Evolutionary conservation across 208 protist species (phyloP), one percentile per base, ranked within the genome.

Genomic region (Leishmania lainsoni): DNA sequence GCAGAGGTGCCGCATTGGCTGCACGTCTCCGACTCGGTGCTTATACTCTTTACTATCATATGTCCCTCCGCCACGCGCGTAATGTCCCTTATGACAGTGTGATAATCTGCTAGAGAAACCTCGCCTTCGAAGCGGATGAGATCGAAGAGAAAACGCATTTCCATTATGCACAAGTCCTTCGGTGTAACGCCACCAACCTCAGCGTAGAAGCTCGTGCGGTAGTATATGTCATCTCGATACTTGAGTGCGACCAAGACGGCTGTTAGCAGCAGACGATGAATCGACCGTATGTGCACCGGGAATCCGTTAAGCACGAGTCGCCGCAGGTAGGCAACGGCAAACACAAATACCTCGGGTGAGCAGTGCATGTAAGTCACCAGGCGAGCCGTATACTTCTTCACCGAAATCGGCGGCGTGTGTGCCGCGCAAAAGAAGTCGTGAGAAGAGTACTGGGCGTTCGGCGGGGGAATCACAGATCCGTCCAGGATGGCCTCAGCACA

Each of bases 121-220:
- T 90, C 87, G 35, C 86, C 78, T 29, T 85, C 69, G 75, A 93
- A 94, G 72, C 83, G 86, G 76, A 94, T 87, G 16, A 94, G 65
- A 61, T 91, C 87, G 22, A 70, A 76, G 22, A 98, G 85, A 72
- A 98, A 96, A 35, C 89, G 87, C 22, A 97, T 65, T 78, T 98
- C 96, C 85, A 98, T 88, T 26, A 65, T 74, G 85, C 96, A 93
- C 42, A 98, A 68, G 81, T 98, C 93, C 45, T 83, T 68, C 1
- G 70, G 17, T n/a, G 80, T 86, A 16, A 98, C 83, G 14, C 94
- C 95, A 32, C 95, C 96, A 12, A 97, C 87, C 63, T 97, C 85
- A 20, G 93, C 86, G 83, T 97, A 98, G 83, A 92, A 96, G 45
- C 78, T 83, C 88, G 97, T 98, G 48, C 90, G 94, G 75, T 91